Evolutionary conservation across 306 rosid species (phyloP).

Genomic region (Arachis stenosperma): DNA sequence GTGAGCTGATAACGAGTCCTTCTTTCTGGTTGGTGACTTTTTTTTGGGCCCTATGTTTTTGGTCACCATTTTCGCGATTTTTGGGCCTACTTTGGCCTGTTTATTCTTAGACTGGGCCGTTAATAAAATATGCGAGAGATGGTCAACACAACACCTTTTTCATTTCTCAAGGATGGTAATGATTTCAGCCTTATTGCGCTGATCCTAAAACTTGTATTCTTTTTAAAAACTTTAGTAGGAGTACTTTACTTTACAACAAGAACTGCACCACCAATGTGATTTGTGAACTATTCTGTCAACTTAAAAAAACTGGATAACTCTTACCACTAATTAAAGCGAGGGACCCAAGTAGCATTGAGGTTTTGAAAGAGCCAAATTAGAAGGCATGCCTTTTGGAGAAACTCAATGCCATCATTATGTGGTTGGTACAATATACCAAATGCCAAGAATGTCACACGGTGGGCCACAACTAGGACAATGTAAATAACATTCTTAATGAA

Average conservation of each 20-base stretch:
- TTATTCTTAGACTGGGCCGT: no score
- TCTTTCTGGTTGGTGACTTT: neutral
- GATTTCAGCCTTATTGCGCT: no score
- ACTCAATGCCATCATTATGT: slow-evolving; percentile 24
- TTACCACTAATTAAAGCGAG: slow-evolving; percentile 49
- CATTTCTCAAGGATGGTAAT: no score
- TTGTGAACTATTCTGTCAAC: slow-evolving; percentile 23
- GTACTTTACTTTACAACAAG: no score
- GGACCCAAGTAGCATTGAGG: slow-evolving; percentile 41
- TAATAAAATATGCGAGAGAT: no score
- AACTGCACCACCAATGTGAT: slow-evolving; percentile 17
- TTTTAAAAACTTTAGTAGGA: neutral
- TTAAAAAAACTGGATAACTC: slow-evolving; percentile 33
- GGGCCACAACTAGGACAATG: neutral
- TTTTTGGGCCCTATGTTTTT: no score
- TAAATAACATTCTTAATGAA: neutral
- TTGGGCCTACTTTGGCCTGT: no score
- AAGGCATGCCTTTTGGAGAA: slow-evolving; percentile 29
- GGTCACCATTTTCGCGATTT: no score
- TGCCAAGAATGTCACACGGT: slow-evolving; percentile 33
- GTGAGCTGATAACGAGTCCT: neutral
- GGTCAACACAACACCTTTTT: no score
- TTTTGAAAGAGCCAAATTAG: slow-evolving; percentile 29
- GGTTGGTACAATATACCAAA: slow-evolving; percentile 2
- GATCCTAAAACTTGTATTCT: slow-evolving; percentile 8